phyloP scores from a whole-genome alignment of 176 grass and related monocot species.

The Musa schizocarpa region DNA sequence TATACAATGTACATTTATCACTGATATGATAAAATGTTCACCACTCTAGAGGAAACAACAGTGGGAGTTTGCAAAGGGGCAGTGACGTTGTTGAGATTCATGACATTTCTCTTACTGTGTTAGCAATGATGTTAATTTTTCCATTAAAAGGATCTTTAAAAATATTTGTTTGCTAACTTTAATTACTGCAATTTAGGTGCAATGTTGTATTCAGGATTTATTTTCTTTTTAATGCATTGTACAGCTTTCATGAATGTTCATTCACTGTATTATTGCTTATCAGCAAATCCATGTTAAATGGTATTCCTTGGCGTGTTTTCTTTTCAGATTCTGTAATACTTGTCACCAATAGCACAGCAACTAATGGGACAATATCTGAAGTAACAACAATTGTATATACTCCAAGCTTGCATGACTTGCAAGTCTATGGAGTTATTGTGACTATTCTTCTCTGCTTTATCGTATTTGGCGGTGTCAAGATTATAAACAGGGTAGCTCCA shows the following conservation, averaged over 20 bases:
- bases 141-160: background rate
- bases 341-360: slow-evolving; percentile 38
- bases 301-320: background rate
- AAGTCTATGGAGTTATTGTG: slow-evolving; percentile 92
- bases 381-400: slow-evolving; percentile 63
- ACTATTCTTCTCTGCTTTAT: slow-evolving; percentile 94
- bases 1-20: too few relatives aligned
- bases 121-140: background rate
- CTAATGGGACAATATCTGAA: slow-evolving; percentile 37
- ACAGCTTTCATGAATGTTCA: too few relatives aligned
- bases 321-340: slow-evolving; percentile 72
- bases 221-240: slow-evolving; percentile 1
- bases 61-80: too few relatives aligned
- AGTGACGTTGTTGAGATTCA: too few relatives aligned
- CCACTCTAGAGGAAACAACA: too few relatives aligned
- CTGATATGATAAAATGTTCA: too few relatives aligned
- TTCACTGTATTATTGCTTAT: background rate
- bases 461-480: slow-evolving; percentile 98
- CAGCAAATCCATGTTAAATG: background rate
- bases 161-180: background rate
- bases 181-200: background rate
- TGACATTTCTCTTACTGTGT: background rate
- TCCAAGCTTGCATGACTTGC: slow-evolving; percentile 88
- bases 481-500: slow-evolving; percentile 93
- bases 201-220: background rate